Conservation (phyloP, 2,329 filamentous ascomycete species). For the Niveomyces coronatus region DNA sequence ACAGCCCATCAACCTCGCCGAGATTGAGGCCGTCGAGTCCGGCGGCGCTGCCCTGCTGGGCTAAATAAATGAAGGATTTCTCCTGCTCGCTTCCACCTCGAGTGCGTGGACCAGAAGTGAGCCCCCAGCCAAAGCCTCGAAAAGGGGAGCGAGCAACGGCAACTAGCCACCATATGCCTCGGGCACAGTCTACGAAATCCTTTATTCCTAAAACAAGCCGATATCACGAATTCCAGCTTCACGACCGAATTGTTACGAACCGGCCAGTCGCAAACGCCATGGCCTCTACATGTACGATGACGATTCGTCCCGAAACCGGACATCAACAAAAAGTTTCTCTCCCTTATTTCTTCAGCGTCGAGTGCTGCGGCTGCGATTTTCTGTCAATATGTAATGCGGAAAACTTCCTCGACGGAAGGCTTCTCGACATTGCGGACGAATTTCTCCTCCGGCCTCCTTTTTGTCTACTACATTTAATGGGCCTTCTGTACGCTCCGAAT, state of each 20-base stretch:
- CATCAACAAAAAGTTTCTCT: slow-evolving; percentile 8
- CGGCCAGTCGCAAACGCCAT: neutral
- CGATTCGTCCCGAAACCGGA: neutral
- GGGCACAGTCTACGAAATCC: too few species aligned
- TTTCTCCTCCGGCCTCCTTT: slow-evolving; percentile 1
- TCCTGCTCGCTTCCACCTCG: neutral
- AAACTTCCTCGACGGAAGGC: slow-evolving; percentile 1
- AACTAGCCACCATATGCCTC: neutral
- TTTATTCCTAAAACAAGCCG: too few species aligned
- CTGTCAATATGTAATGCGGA: slow-evolving; percentile 11
- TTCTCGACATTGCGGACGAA: slow-evolving; percentile 11
- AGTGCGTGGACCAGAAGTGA: neutral
- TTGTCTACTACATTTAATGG: slow-evolving; percentile 1
- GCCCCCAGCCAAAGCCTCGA: neutral
- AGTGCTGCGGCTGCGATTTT: slow-evolving; percentile 5
- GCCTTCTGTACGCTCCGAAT: neutral
- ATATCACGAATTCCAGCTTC: too few species aligned
- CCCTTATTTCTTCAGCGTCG: neutral
- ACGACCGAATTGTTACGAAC: too few species aligned
- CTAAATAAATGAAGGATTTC: slow-evolving; percentile 20
- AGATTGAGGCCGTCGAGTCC: slow-evolving; percentile 94
- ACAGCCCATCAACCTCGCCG: slow-evolving; percentile 59
- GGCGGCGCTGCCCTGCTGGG: slow-evolving; percentile 61
- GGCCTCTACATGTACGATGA: neutral
- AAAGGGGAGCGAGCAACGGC: neutral